Conservation (phyloP, 257 asterid species). For the Echium plantagineum region DNA sequence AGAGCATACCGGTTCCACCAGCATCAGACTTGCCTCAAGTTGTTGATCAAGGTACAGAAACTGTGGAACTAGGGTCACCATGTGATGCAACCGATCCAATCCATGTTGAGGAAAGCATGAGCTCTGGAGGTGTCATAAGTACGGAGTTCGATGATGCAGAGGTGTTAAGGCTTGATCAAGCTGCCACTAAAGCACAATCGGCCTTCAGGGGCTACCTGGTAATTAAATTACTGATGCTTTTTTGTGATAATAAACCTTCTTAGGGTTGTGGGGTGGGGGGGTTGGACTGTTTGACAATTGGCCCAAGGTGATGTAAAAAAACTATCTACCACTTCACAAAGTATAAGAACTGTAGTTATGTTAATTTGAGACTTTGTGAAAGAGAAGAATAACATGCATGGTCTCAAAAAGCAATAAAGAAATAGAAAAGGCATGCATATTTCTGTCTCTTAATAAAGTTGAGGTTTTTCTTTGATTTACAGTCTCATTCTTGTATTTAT, state of each 20-base stretch:
- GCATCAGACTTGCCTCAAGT: slow-evolving; percentile 33
- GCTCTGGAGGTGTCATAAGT: slow-evolving; percentile 19
- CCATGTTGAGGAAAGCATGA: slow-evolving; percentile 27
- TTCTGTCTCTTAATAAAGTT: neutral
- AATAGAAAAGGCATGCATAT: too few species aligned
- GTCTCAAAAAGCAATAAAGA: neutral
- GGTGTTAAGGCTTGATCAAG: slow-evolving; percentile 38
- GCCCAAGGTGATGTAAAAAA: too few species aligned
- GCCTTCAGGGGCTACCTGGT: slow-evolving; percentile 84
- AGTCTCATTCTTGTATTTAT: too few species aligned
- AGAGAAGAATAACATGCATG: too few species aligned
- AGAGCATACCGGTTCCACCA: slow-evolving; percentile 31
- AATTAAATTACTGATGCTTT: slow-evolving; percentile 6
- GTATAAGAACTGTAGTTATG: too few species aligned
- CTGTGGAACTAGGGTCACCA: slow-evolving; percentile 31
- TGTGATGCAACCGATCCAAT: slow-evolving; percentile 23
- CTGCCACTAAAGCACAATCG: slow-evolving; percentile 73
- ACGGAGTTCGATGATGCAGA: slow-evolving; percentile 33
- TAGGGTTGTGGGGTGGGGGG: too few species aligned
- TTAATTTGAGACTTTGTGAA: too few species aligned
- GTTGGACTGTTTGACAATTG: too few species aligned
- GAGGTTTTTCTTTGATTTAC: neutral
- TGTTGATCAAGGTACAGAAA: slow-evolving; percentile 30
- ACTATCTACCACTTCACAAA: too few species aligned
- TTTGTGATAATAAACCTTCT: neutral